Conservation (phyloP, 495 filamentous ascomycete species). For the Apodospora peruviana region DNA sequence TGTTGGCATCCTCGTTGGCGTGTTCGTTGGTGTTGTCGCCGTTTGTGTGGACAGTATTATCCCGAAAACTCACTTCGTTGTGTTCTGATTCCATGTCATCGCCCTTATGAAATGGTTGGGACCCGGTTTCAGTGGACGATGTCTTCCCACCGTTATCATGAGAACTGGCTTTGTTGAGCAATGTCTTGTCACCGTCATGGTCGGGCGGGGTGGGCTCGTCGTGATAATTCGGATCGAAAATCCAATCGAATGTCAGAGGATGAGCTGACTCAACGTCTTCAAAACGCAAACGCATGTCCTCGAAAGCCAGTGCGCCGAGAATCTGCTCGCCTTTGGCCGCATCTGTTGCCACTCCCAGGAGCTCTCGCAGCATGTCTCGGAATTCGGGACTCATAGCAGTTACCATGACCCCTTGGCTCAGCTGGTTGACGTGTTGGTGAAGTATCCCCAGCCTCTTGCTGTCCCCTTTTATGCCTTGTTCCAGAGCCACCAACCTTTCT, state of each 20-base stretch:
- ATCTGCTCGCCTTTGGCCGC: conserved; percentile 5
- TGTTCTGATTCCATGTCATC: not conserved
- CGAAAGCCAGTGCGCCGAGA: conserved; percentile 16
- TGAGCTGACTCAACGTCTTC: conserved; percentile 4
- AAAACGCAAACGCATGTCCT: conserved; percentile 13
- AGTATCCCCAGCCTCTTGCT: not conserved
- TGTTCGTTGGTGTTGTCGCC: no score
- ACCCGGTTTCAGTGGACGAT: not conserved
- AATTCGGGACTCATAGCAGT: not conserved
- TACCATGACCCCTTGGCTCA: not conserved
- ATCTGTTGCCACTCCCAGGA: conserved; percentile 3
- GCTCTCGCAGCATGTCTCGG: not conserved
- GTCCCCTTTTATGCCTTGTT: not conserved
- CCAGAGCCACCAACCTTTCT: not conserved
- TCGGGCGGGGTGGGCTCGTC: no score
- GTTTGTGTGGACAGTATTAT: no score
- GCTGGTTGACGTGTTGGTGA: not conserved
- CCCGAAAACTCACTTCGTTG: no score
- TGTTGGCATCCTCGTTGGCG: no score
- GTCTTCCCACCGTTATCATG: not conserved
- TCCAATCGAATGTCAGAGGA: conserved; percentile 8
- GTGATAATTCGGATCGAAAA: no score
- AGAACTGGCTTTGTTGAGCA: no score
- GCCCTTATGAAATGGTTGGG: not conserved
- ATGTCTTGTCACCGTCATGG: no score